phyloP scores from a whole-genome alignment of 2,329 filamentous ascomycete species.

The Penicillium sp. region DNA sequence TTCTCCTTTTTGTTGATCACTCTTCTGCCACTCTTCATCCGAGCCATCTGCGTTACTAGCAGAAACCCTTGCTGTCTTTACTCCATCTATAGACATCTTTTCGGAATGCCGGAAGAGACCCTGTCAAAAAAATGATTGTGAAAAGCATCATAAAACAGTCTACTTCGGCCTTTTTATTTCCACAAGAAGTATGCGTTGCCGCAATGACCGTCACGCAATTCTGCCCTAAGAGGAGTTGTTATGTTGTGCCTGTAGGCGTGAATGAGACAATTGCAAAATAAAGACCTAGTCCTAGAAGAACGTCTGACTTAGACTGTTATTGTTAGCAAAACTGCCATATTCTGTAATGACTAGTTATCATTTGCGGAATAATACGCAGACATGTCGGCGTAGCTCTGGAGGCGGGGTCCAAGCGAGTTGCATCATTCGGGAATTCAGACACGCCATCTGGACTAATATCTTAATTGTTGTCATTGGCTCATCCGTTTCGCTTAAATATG shows the following conservation, averaged over 20 bases:
- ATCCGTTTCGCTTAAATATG: not conserved
- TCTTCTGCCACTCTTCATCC: not conserved
- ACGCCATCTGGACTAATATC: not conserved
- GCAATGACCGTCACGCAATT: not conserved
- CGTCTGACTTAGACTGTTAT: not conserved
- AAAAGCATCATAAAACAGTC: not conserved
- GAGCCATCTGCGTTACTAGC: not conserved
- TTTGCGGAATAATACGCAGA: not conserved
- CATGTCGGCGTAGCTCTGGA: not conserved
- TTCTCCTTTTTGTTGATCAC: not conserved
- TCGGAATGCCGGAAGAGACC: not conserved
- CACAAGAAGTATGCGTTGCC: too few relatives aligned
- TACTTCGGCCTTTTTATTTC: not conserved
- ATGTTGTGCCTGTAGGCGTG: not conserved
- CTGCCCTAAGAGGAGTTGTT: not conserved
- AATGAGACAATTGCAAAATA: not conserved
- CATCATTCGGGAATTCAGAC: not conserved
- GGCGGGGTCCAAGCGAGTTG: constrained; percentile 1
- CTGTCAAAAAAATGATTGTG: not conserved
- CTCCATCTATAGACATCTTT: not conserved
- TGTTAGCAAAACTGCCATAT: too few relatives aligned
- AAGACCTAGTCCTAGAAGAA: not conserved
- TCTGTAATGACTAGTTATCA: not conserved
- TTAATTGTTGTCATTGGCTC: not conserved
- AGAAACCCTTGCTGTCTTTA: not conserved